These are phyloP conservation scores for Populus euphratica DNA, from an alignment of 345 rosid species.

Conservation along the genomic window DNA sequence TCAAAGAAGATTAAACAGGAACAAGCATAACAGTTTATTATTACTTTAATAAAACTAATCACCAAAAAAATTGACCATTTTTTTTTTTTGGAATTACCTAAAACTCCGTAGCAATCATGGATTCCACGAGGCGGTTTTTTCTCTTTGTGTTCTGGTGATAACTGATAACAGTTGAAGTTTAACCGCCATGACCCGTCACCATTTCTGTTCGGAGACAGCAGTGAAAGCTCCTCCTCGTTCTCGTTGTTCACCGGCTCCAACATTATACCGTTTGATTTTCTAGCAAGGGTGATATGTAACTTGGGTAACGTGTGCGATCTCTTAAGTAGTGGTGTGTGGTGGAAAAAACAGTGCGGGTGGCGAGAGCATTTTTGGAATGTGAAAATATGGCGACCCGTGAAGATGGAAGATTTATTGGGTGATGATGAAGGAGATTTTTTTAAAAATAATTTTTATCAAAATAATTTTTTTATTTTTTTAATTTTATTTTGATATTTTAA, in stretches of 20 bases:
- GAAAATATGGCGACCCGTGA: neutral
- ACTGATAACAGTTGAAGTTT: constrained; percentile 74
- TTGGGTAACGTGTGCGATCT: no score
- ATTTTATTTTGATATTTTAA: no score
- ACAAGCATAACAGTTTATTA: neutral
- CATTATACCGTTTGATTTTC: neutral
- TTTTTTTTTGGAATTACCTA: constrained; percentile 36
- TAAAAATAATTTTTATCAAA: no score
- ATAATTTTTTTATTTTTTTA: no score
- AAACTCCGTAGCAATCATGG: constrained; percentile 77
- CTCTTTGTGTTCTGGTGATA: constrained; percentile 50
- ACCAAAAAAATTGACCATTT: neutral
- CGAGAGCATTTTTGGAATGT: neutral
- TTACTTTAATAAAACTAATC: neutral
- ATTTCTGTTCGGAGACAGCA: constrained; percentile 39
- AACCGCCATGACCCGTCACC: constrained; percentile 83
- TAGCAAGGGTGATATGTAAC: neutral
- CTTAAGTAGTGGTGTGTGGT: neutral
- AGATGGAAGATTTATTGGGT: no score
- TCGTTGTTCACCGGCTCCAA: neutral
- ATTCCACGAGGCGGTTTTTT: constrained; percentile 50
- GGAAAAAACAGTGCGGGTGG: neutral
- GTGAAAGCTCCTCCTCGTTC: constrained; percentile 52
- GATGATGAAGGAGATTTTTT: no score
- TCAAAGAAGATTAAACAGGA: neutral